These are phyloP conservation scores for Sclerotinia subarctica DNA, from an alignment of 2,329 filamentous ascomycete species.

Conservation along the genomic window DNA sequence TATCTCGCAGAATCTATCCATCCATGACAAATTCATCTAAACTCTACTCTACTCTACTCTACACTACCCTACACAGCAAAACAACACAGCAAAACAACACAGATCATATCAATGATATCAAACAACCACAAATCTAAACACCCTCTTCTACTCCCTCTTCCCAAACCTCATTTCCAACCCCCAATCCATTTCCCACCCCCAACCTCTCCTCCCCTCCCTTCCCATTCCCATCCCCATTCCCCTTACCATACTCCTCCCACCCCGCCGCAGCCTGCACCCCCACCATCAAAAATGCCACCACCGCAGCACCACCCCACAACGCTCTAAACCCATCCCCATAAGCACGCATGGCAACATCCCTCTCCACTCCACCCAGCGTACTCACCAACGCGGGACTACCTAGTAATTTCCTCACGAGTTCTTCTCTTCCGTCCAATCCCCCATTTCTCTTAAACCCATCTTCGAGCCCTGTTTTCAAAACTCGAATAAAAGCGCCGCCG, in stretches of 20 bases:
- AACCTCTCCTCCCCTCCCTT: not conserved
- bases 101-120: not conserved
- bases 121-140: not conserved
- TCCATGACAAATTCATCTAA: not conserved
- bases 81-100: not conserved
- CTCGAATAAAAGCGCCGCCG: conserved; percentile 52
- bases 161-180: conserved; percentile 12
- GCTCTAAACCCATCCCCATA: conserved; percentile 53
- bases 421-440: conserved; percentile 32
- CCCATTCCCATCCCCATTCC: rapidly evolving
- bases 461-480: conserved; percentile 34
- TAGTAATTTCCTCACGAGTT: conserved; percentile 52
- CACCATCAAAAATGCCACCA: conserved; percentile 48
- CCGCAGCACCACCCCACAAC: conserved; percentile 51
- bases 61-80: not conserved
- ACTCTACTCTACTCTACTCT: not conserved
- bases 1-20: no score
- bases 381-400: conserved; percentile 57
- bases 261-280: conserved; percentile 57
- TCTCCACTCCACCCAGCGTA: conserved; percentile 48
- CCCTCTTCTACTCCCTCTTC: conserved; percentile 21
- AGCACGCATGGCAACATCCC: conserved; percentile 48
- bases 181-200: not conserved
- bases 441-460: conserved; percentile 40
- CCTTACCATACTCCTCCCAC: conserved; percentile 41